Conservation (phyloP, 371 early-diverging fungal species). For the Actinomucor elegans region DNA sequence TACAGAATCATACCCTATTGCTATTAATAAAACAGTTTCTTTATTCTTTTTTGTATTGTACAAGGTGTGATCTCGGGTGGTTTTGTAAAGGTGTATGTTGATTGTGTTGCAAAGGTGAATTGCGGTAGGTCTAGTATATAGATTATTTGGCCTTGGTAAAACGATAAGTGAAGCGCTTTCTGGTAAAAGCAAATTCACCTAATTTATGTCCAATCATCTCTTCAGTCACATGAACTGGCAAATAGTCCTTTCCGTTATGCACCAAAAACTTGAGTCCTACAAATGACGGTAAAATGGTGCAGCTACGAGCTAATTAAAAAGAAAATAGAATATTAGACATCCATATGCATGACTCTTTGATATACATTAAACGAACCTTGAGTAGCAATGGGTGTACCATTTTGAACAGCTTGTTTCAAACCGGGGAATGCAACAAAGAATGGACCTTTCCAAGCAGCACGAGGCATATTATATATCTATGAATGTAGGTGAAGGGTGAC, state of each 20-base stretch:
- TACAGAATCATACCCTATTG: constrained; percentile 45
- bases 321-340: neutral
- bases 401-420: constrained; percentile 48
- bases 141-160: constrained; percentile 83
- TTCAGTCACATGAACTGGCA: constrained; percentile 86
- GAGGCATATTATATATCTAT: constrained; percentile 55
- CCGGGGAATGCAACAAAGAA: constrained; percentile 85
- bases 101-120: neutral
- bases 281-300: constrained; percentile 91
- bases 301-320: constrained; percentile 65
- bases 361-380: constrained; percentile 30
- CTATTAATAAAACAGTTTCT: constrained; percentile 27
- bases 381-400: constrained; percentile 52
- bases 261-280: constrained; percentile 91
- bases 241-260: constrained; percentile 92
- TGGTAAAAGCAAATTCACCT: constrained; percentile 92
- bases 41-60: constrained; percentile 3
- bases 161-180: constrained; percentile 88
- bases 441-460: constrained; percentile 96
- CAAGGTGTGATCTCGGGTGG: neutral
- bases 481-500: neutral
- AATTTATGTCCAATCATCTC: constrained; percentile 97
- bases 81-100: neutral
- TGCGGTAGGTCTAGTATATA: neutral
- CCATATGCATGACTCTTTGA: neutral